Percentiles rank a stretch among this genome's conserved stretches.
Conservation (phyloP, 768 basidiomycete genomes). For the Hydnomerulius pinastri region DNA sequence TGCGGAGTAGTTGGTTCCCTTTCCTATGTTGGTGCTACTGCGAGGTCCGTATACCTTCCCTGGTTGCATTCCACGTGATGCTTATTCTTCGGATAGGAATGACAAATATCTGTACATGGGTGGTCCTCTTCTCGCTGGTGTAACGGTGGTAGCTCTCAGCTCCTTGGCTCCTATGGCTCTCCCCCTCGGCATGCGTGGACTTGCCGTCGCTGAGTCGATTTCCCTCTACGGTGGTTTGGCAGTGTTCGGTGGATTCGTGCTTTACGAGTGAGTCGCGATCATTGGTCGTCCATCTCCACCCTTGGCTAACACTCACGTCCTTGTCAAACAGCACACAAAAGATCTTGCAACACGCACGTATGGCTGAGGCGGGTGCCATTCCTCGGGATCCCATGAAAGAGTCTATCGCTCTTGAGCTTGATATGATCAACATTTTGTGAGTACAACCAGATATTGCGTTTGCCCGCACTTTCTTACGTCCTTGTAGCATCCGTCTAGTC, state of each 20-base stretch:
- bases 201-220: conserved; percentile 76
- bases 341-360: conserved; percentile 72
- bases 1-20: conserved; percentile 84
- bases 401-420: conserved; percentile 76
- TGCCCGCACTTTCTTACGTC: conserved; percentile 12
- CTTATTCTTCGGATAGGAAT: conserved; percentile 40
- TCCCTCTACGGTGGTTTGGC: conserved; percentile 88
- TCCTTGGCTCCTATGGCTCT: conserved; percentile 88
- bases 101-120: conserved; percentile 87
- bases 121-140: conserved; percentile 84
- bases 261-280: conserved; percentile 74
- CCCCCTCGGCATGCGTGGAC: conserved; percentile 76
- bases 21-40: conserved; percentile 87
- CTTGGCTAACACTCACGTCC: conserved; percentile 1
- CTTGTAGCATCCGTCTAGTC: conserved; percentile 74
- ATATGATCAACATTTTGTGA: conserved; percentile 90
- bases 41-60: conserved; percentile 50
- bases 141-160: conserved; percentile 84
- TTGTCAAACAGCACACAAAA: conserved; percentile 69
- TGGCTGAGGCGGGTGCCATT: conserved; percentile 68
- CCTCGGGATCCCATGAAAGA: conserved; percentile 76
- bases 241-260: conserved; percentile 83
- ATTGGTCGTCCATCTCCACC: neutral
- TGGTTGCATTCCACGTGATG: neutral
- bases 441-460: conserved; percentile 22